Base-by-base conservation (phyloP, 805 yeast genomes). In the Lipomyces lipofer region DNA sequence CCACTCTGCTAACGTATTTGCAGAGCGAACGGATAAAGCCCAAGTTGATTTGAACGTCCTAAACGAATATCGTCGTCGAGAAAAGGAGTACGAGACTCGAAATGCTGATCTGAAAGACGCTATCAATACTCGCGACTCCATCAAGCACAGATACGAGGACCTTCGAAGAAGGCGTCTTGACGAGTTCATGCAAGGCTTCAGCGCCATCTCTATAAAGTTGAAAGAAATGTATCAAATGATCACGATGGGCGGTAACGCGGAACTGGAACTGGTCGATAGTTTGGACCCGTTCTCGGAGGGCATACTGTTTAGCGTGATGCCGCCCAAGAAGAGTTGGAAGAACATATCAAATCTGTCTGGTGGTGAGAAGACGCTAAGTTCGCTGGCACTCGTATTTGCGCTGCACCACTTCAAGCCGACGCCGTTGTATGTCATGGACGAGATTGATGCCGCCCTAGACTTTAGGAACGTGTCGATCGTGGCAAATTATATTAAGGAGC, bases 211-310 rank as follows among this genome's bases (percentile, higher is more conserved):
- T 1, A 75, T 83, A 68, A 87, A 96, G 5, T 78, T 94, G 60
- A 94, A 92, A 69, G 97, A 89, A 65, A 91, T 94, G 98, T 94
- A 94, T 66, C 95, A 91, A 67, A 88, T 94, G 95, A 94, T 94
- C 57, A 94, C 99, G 0, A 90, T 92, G 95, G 99, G 99, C 25
- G 99, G 99, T 30, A 94, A 92, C 73, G 99, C 99, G 0, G 99
- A 94, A 69, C 76, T 94, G 32, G 99, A 94, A 69, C 77, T 92
- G 43, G 97, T 90, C 17, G 99, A 94, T 67, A 86, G 95, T 57
- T 78, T 92, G 67, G 98, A 94, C 71, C 99, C 99, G n/a, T 94
- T 94, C 66, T 83, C 96, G 0, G 99, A 94, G 72, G 99, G 99
- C 29, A 91, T 94, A 35, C 74, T 91, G 39, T 94, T 94, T 70